Conservation (phyloP, 768 basidiomycete genomes). For the Mycena maculata region DNA sequence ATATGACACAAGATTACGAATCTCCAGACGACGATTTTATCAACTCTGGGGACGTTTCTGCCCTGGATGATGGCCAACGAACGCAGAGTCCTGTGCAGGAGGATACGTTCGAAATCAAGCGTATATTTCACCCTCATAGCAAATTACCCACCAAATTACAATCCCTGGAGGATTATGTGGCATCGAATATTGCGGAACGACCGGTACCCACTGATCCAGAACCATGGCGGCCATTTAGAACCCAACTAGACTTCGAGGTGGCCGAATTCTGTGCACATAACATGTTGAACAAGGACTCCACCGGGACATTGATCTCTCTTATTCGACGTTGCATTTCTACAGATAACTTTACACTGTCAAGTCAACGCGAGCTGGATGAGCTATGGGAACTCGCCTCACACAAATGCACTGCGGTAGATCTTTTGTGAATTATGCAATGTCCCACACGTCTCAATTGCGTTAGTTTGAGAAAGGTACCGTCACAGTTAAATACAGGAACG, state of each 20-base stretch:
- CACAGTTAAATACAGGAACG: too few relatives aligned
- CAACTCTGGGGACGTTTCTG: not conserved
- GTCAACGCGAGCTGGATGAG: too few relatives aligned
- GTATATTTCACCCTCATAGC: conserved; percentile 20
- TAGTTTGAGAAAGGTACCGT: too few relatives aligned
- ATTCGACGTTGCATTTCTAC: conserved; percentile 12
- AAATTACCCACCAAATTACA: not conserved
- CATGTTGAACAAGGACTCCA: too few relatives aligned
- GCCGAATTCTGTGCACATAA: conserved; percentile 8
- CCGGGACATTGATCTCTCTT: not conserved
- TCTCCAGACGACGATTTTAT: too few relatives aligned
- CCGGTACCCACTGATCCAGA: not conserved
- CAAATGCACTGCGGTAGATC: too few relatives aligned
- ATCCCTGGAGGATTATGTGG: not conserved
- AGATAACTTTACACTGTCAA: too few relatives aligned
- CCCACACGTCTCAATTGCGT: too few relatives aligned
- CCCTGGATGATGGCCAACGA: not conserved
- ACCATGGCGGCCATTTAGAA: conserved; percentile 12
- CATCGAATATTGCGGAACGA: not conserved
- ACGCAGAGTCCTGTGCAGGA: not conserved
- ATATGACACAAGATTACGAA: too few relatives aligned
- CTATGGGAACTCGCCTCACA: too few relatives aligned
- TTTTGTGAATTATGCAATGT: too few relatives aligned
- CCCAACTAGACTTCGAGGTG: conserved; percentile 5
- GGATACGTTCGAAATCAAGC: not conserved